Conservation (phyloP, 2,329 filamentous ascomycete species). For the Penicillium brasilianum region DNA sequence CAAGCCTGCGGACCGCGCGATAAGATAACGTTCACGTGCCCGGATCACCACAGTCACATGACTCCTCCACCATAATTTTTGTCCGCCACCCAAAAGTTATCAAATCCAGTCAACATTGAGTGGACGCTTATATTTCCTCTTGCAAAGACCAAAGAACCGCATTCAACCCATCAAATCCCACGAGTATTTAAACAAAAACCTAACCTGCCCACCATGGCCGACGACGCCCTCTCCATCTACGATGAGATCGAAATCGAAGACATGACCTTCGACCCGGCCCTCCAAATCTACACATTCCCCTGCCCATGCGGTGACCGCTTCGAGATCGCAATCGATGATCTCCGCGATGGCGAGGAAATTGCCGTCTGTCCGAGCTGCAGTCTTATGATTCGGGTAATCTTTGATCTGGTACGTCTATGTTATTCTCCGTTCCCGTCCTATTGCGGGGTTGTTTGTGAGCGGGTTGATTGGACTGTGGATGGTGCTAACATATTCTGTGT, state of each 20-base stretch:
- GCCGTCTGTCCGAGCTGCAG: constrained; percentile 98
- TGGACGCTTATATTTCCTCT: constrained; percentile 1
- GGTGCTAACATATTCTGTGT: constrained; percentile 14
- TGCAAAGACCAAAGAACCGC: neutral
- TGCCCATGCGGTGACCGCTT: constrained; percentile 98
- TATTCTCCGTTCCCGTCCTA: neutral
- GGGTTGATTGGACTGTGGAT: neutral
- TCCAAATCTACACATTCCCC: constrained; percentile 92
- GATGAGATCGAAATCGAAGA: constrained; percentile 99
- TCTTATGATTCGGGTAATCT: constrained; percentile 94
- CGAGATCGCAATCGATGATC: constrained; percentile 82
- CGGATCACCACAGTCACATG: constrained; percentile 36
- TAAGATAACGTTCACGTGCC: constrained; percentile 2
- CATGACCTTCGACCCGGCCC: constrained; percentile 83
- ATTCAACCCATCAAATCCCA: neutral
- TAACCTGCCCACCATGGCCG: constrained; percentile 57
- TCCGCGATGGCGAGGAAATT: constrained; percentile 88
- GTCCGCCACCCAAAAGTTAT: constrained; percentile 19
- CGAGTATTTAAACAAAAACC: neutral
- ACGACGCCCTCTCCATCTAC: constrained; percentile 76
- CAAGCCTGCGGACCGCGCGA: neutral
- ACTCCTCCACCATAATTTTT: constrained; percentile 22
- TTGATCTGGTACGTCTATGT: constrained; percentile 69
- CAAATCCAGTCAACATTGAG: neutral
- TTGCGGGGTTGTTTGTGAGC: neutral